Percentiles rank a stretch among this genome's conserved stretches.
These are phyloP conservation scores for Mesembryanthemum crystallinum DNA, from an alignment of 148 eudicot genomes.

Conservation along the genomic window DNA sequence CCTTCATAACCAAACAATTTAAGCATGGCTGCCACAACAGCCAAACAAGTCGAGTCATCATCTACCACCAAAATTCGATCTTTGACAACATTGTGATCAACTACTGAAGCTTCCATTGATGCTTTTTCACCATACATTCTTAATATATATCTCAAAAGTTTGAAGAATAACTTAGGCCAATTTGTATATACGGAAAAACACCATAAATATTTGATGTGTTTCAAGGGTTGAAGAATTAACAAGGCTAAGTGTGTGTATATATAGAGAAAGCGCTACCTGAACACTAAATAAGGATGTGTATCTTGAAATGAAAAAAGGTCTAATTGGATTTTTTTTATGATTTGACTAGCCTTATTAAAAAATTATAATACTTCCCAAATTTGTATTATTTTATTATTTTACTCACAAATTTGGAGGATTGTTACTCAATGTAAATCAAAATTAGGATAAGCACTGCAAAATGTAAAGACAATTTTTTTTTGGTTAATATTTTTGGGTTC, in stretches of 20 bases:
- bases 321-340: too few species aligned
- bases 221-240: too few species aligned
- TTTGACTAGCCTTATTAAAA: too few species aligned
- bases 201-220: not conserved
- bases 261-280: too few species aligned
- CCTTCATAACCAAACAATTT: slow-evolving; percentile 29
- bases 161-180: not conserved
- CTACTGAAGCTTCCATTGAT: not conserved
- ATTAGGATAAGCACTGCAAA: not conserved
- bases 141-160: not conserved
- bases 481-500: too few species aligned
- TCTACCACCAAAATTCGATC: slow-evolving; percentile 26
- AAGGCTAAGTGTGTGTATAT: too few species aligned
- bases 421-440: not conserved
- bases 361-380: too few species aligned
- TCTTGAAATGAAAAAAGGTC: too few species aligned
- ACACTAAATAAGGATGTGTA: too few species aligned
- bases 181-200: not conserved
- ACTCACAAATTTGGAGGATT: not conserved
- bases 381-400: too few species aligned
- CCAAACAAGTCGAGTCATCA: slow-evolving; percentile 21
- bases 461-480: not conserved
- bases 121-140: not conserved
- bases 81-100: not conserved
- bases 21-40: slow-evolving; percentile 3